Evolutionary conservation across 805 yeast species (phyloP).

Genomic region (Candida rishiriensis): DNA sequence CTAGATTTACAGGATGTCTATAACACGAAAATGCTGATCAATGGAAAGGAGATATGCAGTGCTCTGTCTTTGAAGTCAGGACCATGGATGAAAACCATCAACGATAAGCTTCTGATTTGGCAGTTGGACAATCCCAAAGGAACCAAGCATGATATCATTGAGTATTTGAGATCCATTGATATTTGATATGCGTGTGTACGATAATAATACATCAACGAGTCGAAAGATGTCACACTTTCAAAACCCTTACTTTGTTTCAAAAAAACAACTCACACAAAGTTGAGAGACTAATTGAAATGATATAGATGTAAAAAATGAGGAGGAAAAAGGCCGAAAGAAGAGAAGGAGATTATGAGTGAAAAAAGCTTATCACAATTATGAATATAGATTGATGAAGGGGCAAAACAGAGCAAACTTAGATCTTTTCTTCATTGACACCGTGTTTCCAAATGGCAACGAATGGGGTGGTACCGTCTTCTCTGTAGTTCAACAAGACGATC

Average conservation of each 20-base stretch:
- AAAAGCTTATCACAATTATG: too few species aligned
- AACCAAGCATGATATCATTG: conserved; percentile 50
- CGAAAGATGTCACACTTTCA: too few species aligned
- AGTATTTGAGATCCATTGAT: conserved; percentile 26
- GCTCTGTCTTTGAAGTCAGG: conserved; percentile 66
- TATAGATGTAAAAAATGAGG: not conserved
- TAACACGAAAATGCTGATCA: conserved; percentile 58
- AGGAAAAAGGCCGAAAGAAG: too few species aligned
- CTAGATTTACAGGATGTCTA: conserved; percentile 40
- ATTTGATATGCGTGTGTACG: not conserved
- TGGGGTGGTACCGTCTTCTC: conserved; percentile 99
- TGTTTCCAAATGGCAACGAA: conserved; percentile 98
- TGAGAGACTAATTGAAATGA: not conserved
- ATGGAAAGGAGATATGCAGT: conserved; percentile 65
- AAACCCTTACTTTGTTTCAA: too few species aligned
- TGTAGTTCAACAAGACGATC: conserved; percentile 97
- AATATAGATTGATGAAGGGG: too few species aligned
- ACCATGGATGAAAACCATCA: conserved; percentile 70
- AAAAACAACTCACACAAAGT: too few species aligned
- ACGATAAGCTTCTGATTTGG: conserved; percentile 59
- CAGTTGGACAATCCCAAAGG: conserved; percentile 71
- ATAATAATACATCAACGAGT: too few species aligned
- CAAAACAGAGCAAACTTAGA: conserved; percentile 39
- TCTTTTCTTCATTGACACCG: conserved; percentile 86
- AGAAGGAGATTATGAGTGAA: too few species aligned